Evolutionary conservation across 192 early-diverging fungal genomes (phyloP).

Genomic region (Umbelopsis isabellina): DNA sequence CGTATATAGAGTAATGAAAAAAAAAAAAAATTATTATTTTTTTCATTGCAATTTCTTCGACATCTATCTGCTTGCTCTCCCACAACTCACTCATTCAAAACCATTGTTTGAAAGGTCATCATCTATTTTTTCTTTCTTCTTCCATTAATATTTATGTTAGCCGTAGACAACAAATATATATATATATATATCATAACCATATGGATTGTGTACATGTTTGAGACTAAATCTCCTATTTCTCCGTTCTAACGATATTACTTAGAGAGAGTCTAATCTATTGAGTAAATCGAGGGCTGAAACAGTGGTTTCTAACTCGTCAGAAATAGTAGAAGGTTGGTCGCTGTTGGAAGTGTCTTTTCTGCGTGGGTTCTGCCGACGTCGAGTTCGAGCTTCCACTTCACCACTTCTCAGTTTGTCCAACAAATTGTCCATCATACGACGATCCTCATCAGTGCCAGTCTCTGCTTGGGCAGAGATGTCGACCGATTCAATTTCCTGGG

Average conservation of each 20-base stretch:
- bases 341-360: background rate
- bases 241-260: background rate
- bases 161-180: no score
- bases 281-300: constrained; percentile 9
- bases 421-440: constrained; percentile 75
- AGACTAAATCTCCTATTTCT: background rate
- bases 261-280: constrained; percentile 10
- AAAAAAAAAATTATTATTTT: no score
- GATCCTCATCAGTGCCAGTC: constrained; percentile 54
- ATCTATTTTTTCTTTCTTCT: no score
- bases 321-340: background rate
- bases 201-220: no score
- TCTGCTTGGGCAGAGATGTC: constrained; percentile 33
- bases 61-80: no score
- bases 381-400: constrained; percentile 49
- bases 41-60: no score
- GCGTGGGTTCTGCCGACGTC: constrained; percentile 16
- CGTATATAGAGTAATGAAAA: no score
- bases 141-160: no score
- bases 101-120: no score
- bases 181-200: no score
- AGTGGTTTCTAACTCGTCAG: constrained; percentile 3
- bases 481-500: background rate
- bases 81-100: no score
- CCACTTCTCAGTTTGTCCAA: constrained; percentile 67